These are phyloP conservation scores for Lentinula aciculospora DNA, from an alignment of 768 basidiomycete species.

Conservation along the genomic window DNA sequence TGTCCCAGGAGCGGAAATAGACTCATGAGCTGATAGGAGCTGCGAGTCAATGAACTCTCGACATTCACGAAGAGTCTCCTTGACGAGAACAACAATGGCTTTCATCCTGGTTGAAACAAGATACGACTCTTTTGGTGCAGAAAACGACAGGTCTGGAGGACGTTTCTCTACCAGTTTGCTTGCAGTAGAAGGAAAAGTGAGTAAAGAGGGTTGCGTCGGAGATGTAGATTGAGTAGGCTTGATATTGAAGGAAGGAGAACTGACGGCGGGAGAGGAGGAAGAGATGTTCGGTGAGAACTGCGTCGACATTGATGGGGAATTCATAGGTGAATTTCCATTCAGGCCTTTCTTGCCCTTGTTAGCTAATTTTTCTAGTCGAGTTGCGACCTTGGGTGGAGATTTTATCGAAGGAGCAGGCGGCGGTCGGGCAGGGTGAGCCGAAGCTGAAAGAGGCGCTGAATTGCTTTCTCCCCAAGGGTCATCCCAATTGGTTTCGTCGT, in stretches of 20 bases:
- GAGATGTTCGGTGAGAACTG: slow-evolving; percentile 13
- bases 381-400: slow-evolving; percentile 48
- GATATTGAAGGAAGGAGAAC: slow-evolving; percentile 11
- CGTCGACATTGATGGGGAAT: slow-evolving; percentile 15
- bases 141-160: slow-evolving; percentile 18
- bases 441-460: slow-evolving; percentile 13
- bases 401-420: slow-evolving; percentile 24
- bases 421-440: slow-evolving; percentile 19
- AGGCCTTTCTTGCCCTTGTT: slow-evolving; percentile 45
- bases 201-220: neutral
- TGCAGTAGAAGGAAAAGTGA: slow-evolving; percentile 9
- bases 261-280: slow-evolving; percentile 13
- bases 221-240: neutral
- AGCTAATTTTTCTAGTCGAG: slow-evolving; percentile 51
- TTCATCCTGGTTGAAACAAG: slow-evolving; percentile 53
- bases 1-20: slow-evolving; percentile 37
- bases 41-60: slow-evolving; percentile 54
- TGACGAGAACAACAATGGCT: slow-evolving; percentile 48
- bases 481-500: slow-evolving; percentile 49
- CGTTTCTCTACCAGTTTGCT: slow-evolving; percentile 18
- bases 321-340: slow-evolving; percentile 24
- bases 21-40: slow-evolving; percentile 34
- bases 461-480: slow-evolving; percentile 62
- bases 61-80: slow-evolving; percentile 63
- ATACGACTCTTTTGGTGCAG: slow-evolving; percentile 46